These are phyloP conservation scores for Colletotrichum somersetense DNA, from an alignment of 2,329 filamentous ascomycete genomes.

Conservation along the genomic window DNA sequence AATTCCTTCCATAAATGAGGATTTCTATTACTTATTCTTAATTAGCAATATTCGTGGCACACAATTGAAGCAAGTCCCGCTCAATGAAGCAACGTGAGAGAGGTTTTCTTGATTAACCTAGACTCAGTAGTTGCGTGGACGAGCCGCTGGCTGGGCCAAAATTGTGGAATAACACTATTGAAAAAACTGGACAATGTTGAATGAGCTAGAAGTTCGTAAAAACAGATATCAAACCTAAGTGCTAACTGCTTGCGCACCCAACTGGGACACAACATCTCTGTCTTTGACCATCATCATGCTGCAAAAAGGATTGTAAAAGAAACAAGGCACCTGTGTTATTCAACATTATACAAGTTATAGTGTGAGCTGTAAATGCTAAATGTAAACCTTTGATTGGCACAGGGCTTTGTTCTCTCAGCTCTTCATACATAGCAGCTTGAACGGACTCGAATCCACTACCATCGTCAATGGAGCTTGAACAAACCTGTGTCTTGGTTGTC, in stretches of 20 bases:
- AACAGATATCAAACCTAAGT: too few relatives aligned
- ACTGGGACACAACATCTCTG: too few relatives aligned
- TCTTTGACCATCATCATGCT: not conserved
- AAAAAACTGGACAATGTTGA: too few relatives aligned
- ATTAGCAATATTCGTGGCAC: too few relatives aligned
- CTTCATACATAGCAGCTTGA: not conserved
- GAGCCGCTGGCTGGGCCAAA: too few relatives aligned
- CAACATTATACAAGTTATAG: not conserved
- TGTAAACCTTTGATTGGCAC: not conserved
- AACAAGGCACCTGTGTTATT: not conserved
- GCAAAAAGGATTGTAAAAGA: not conserved
- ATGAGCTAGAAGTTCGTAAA: too few relatives aligned
- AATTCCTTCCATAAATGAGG: too few relatives aligned
- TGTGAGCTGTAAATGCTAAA: not conserved
- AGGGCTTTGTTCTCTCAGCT: not conserved
- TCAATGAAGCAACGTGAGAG: too few relatives aligned
- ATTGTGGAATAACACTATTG: fast-evolving
- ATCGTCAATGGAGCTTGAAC: not conserved
- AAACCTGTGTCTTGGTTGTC: not conserved
- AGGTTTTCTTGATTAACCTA: too few relatives aligned
- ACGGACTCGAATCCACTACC: not conserved
- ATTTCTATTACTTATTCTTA: fast-evolving
- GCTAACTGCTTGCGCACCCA: too few relatives aligned
- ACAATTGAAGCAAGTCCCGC: too few relatives aligned
- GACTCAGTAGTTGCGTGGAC: too few relatives aligned